phyloP scores from a whole-genome alignment of 1,284 basidiomycete genomes.

The Tremellales sp. region DNA sequence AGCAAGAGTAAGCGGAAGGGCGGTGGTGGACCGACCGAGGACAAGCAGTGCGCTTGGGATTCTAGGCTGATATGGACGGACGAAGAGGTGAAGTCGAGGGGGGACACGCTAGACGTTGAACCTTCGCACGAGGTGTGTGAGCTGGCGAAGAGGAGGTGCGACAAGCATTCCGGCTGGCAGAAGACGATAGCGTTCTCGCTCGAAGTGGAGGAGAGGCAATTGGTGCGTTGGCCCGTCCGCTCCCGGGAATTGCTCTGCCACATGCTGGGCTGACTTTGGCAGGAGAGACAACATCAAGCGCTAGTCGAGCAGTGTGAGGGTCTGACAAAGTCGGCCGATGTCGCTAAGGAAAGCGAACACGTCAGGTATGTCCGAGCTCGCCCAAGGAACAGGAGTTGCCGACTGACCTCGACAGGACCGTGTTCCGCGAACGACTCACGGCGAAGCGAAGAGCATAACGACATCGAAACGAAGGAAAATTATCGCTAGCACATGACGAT shows the following conservation, averaged over 20 bases:
- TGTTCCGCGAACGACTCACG: neutral
- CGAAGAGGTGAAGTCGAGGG: conserved; percentile 20
- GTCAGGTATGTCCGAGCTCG: neutral
- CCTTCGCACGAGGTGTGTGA: conserved; percentile 13
- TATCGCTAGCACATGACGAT: too few relatives aligned
- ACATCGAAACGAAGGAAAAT: too few relatives aligned
- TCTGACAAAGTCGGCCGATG: neutral
- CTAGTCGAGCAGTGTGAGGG: neutral
- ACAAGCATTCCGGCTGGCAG: conserved; percentile 44
- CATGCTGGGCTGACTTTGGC: too few relatives aligned
- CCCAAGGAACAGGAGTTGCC: neutral
- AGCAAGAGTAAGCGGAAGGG: conserved; percentile 25
- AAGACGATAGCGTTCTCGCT: conserved; percentile 28
- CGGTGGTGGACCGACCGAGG: conserved; percentile 15
- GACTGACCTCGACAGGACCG: neutral
- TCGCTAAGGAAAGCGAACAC: neutral
- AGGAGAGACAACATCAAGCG: neutral
- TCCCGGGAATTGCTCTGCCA: too few relatives aligned
- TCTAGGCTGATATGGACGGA: conserved; percentile 29
- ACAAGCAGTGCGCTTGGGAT: conserved; percentile 39
- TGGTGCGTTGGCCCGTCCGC: conserved; percentile 18
- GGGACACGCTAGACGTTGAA: neutral
- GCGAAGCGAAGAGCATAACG: neutral
- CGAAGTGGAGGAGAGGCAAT: conserved; percentile 26
- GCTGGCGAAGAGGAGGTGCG: conserved; percentile 26